Conservation (phyloP, 106 monocot genomes). For the Dendrobium huoshanense region DNA sequence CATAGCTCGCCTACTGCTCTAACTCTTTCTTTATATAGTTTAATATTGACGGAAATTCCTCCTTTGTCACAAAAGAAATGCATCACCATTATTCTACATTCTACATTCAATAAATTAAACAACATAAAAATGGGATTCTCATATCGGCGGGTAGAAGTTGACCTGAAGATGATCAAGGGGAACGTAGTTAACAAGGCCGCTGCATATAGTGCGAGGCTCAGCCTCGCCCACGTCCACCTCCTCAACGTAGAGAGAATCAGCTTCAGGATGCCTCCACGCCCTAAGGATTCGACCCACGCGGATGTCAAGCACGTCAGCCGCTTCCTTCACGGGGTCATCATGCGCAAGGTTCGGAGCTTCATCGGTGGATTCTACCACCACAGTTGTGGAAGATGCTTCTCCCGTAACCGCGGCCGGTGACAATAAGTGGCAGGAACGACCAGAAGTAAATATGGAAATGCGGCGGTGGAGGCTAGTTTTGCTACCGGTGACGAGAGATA, state of each 20-base stretch:
- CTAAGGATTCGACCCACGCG: constrained; percentile 60
- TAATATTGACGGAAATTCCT: not conserved
- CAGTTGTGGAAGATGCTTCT: not conserved
- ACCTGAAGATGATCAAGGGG: constrained; percentile 62
- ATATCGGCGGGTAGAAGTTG: not conserved
- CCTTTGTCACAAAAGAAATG: not conserved
- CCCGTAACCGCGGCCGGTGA: not conserved
- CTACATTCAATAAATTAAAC: not conserved
- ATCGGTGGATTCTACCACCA: not conserved
- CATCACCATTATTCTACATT: not conserved
- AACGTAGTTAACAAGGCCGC: constrained; percentile 81
- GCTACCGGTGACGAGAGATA: not conserved
- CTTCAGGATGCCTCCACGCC: constrained; percentile 84
- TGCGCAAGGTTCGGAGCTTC: not conserved
- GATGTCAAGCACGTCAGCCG: constrained; percentile 62
- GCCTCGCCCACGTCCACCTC: constrained; percentile 84
- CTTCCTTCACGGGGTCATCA: constrained; percentile 30
- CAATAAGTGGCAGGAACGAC: not conserved
- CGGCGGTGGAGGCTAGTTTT: not conserved
- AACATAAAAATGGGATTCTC: not conserved
- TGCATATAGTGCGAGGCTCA: constrained; percentile 86
- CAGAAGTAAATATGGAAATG: not conserved
- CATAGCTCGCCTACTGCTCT: not conserved
- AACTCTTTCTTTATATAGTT: not conserved
- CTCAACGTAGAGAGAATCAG: constrained; percentile 86